Evolutionary conservation across 345 rosid genomes (phyloP).

Genomic region (Geranium rotundifolium): DNA sequence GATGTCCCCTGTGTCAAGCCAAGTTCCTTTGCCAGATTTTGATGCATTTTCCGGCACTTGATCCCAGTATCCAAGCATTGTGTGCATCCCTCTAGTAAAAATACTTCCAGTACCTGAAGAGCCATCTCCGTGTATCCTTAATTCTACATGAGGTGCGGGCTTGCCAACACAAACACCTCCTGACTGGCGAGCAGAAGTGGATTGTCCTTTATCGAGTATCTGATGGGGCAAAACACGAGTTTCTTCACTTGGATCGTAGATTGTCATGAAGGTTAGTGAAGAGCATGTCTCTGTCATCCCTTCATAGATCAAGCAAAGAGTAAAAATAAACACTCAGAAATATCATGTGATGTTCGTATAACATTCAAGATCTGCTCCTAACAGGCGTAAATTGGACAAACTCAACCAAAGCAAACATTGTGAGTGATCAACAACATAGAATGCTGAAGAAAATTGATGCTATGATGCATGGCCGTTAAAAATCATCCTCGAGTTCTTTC

Average conservation of each 20-base stretch:
- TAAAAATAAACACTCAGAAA: slow-evolving; percentile 1
- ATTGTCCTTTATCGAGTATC: slow-evolving; percentile 7
- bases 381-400: background rate
- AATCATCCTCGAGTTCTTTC: background rate
- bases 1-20: slow-evolving; percentile 82
- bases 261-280: slow-evolving; percentile 61
- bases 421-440: background rate
- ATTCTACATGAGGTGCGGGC: slow-evolving; percentile 73
- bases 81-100: slow-evolving; percentile 68
- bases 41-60: slow-evolving; percentile 19
- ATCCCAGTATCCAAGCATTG: slow-evolving; percentile 70
- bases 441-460: background rate
- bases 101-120: slow-evolving; percentile 44
- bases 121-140: slow-evolving; percentile 34
- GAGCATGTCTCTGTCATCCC: slow-evolving; percentile 92
- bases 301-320: slow-evolving; percentile 12
- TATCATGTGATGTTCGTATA: background rate
- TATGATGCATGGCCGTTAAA: background rate
- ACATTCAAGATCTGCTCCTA: background rate
- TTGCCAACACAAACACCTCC: slow-evolving; percentile 71
- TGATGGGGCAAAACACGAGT: slow-evolving; percentile 11
- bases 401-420: background rate
- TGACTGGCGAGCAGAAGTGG: slow-evolving; percentile 9
- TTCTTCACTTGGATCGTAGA: slow-evolving; percentile 32
- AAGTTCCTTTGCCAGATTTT: slow-evolving; percentile 20